A percentile compares a stretch with the other conserved stretches of the same genome.
Evolutionary conservation across 495 filamentous ascomycete genomes (phyloP).

Genomic region (Neurospora sp.): DNA sequence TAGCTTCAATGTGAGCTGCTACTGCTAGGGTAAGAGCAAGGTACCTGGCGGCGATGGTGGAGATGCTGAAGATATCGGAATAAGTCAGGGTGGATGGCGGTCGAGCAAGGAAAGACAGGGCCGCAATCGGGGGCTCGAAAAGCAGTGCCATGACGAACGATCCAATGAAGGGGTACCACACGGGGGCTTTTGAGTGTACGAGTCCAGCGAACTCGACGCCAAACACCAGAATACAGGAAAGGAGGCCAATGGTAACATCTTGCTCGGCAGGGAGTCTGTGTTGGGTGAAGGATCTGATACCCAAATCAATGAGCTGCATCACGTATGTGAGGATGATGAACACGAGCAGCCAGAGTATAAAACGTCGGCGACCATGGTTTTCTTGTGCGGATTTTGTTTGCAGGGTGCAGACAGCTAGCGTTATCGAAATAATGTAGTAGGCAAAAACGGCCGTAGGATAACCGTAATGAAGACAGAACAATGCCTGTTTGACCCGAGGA

Average conservation of each 20-base stretch:
- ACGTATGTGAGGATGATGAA: slow-evolving; percentile 40
- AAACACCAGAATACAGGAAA: slow-evolving; percentile 46
- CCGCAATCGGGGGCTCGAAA: slow-evolving; percentile 37
- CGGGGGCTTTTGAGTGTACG: slow-evolving; percentile 33
- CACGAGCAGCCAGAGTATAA: slow-evolving; percentile 39
- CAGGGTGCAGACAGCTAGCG: slow-evolving; percentile 44
- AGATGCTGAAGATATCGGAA: slow-evolving; percentile 26
- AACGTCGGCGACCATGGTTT: slow-evolving; percentile 31
- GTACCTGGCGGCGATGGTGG: slow-evolving; percentile 22
- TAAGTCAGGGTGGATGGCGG: slow-evolving; percentile 1
- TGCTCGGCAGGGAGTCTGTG: slow-evolving; percentile 31
- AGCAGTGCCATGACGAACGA: slow-evolving; percentile 43
- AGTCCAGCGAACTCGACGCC: slow-evolving; percentile 43
- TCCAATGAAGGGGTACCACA: slow-evolving; percentile 54
- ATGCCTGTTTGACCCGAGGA: slow-evolving; percentile 5
- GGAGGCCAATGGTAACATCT: slow-evolving; percentile 39
- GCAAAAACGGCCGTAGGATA: slow-evolving; percentile 44
- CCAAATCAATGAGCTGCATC: slow-evolving; percentile 33
- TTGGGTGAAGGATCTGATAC: slow-evolving; percentile 27
- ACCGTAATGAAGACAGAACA: slow-evolving; percentile 39
- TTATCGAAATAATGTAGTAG: slow-evolving; percentile 44
- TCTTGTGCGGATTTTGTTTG: slow-evolving; percentile 32
- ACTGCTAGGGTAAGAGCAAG: slow-evolving; percentile 20
- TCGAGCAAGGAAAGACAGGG: slow-evolving; percentile 21
- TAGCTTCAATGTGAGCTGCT: slow-evolving; percentile 22